Percentiles rank a stretch among this genome's conserved stretches.
Conservation (phyloP, 208 protist species). For the Blastocrithidia nonstop region DNA sequence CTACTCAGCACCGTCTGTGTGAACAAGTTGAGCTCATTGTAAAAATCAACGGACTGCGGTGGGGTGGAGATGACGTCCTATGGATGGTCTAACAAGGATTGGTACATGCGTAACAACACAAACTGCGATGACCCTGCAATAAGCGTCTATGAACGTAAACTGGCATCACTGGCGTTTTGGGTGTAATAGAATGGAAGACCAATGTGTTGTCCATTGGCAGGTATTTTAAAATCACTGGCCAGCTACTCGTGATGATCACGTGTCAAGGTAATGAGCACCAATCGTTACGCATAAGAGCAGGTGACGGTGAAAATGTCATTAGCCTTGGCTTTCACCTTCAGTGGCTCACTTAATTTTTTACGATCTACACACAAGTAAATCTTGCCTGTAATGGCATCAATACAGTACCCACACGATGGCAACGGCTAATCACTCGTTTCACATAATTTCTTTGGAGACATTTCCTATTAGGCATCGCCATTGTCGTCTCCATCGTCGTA, state of each 20-base stretch:
- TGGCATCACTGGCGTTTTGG: constrained; percentile 36
- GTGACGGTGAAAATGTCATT: constrained; percentile 45
- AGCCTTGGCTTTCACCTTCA: constrained; percentile 39
- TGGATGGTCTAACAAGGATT: constrained; percentile 10
- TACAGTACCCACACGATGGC: constrained; percentile 62
- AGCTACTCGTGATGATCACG: constrained; percentile 25
- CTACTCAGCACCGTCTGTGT: constrained; percentile 16
- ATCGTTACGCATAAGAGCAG: constrained; percentile 38
- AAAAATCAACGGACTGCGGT: constrained; percentile 53
- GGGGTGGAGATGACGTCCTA: constrained; percentile 9
- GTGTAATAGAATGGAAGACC: constrained; percentile 45
- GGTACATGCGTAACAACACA: no score
- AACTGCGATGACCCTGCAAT: no score
- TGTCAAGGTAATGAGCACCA: constrained; percentile 33
- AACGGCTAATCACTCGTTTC: constrained; percentile 6
- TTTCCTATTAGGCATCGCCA: no score
- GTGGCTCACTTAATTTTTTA: constrained; percentile 15
- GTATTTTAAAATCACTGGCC: constrained; percentile 29
- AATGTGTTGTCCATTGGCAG: constrained; percentile 22
- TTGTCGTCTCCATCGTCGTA: neutral
- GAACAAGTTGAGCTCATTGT: constrained; percentile 68
- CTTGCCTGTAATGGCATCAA: constrained; percentile 35
- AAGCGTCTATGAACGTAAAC: constrained; percentile 24
- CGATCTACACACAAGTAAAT: constrained; percentile 49
- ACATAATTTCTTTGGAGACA: no score